Evolutionary conservation across 768 basidiomycete genomes (phyloP).

Genomic region (Trametes coccinea): DNA sequence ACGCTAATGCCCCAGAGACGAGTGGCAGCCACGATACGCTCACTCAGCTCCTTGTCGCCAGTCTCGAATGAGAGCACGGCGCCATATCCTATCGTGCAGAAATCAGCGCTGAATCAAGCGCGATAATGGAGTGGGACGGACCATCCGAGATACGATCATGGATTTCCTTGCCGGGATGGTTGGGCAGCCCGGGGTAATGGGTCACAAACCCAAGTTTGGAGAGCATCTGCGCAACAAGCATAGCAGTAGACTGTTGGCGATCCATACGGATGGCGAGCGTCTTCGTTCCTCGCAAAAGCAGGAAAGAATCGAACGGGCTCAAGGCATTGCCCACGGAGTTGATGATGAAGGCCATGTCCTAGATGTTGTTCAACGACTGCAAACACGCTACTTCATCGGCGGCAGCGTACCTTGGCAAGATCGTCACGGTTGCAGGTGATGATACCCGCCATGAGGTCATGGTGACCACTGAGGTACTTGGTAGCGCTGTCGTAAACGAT

Average conservation of each 20-base stretch:
- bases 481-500: conserved; percentile 98
- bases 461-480: conserved; percentile 97
- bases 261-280: conserved; percentile 97
- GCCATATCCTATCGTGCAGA: conserved; percentile 56
- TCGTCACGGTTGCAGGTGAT: conserved; percentile 92
- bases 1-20: conserved; percentile 97
- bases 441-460: conserved; percentile 98
- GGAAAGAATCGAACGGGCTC: conserved; percentile 94
- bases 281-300: conserved; percentile 93
- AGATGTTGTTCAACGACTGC: conserved; percentile 1
- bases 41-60: conserved; percentile 85
- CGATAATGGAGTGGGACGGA: too few relatives aligned
- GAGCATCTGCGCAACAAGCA: conserved; percentile 85
- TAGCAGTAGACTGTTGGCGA: conserved; percentile 81
- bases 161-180: conserved; percentile 83
- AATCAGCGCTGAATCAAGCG: too few relatives aligned
- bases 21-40: conserved; percentile 89
- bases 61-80: conserved; percentile 96
- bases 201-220: conserved; percentile 83
- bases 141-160: conserved; percentile 91
- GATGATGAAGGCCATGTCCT: conserved; percentile 90
- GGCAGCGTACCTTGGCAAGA: conserved; percentile 66
- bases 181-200: conserved; percentile 86
- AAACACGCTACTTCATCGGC: conserved; percentile 2
- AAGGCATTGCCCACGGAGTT: conserved; percentile 94